These are phyloP conservation scores for Ploettnerulaceae sp. DNA, from an alignment of 2,329 filamentous ascomycete genomes.

Conservation along the genomic window DNA sequence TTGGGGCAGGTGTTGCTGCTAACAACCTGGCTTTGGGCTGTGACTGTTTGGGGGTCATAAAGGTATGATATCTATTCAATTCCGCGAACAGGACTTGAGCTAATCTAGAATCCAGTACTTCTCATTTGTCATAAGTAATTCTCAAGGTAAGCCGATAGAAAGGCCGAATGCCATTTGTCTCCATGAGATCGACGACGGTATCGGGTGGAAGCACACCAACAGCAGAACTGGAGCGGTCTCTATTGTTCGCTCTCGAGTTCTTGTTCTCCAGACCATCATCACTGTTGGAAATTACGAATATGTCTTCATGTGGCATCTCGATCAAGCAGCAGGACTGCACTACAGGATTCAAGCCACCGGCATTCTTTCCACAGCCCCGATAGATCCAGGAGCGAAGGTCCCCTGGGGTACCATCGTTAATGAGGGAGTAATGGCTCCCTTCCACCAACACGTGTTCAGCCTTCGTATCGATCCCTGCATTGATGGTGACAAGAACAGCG, in stretches of 20 bases:
- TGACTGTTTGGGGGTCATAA: slow-evolving; percentile 64
- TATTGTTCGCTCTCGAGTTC: slow-evolving; percentile 24
- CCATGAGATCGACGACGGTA: slow-evolving; percentile 66
- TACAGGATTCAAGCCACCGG: slow-evolving; percentile 62
- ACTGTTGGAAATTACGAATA: slow-evolving; percentile 70
- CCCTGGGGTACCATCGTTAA: slow-evolving; percentile 57
- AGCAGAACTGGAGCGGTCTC: slow-evolving; percentile 32
- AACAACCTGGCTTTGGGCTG: slow-evolving; percentile 65
- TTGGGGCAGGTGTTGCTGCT: slow-evolving; percentile 57
- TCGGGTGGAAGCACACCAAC: slow-evolving; percentile 68
- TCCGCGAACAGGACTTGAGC: not conserved
- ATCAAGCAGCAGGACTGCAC: slow-evolving; percentile 57
- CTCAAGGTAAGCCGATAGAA: slow-evolving; percentile 49
- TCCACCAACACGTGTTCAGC: slow-evolving; percentile 56
- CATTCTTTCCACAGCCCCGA: slow-evolving; percentile 52
- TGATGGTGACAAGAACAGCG: slow-evolving; percentile 48
- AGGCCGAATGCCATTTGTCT: slow-evolving; percentile 60
- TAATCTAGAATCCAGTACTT: slow-evolving; percentile 43
- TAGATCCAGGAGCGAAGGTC: slow-evolving; percentile 47
- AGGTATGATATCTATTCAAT: slow-evolving; percentile 31
- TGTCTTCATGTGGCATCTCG: slow-evolving; percentile 51
- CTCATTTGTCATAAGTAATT: slow-evolving; percentile 46
- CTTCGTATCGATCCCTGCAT: slow-evolving; percentile 52
- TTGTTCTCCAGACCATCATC: slow-evolving; percentile 29
- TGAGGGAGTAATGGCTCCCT: slow-evolving; percentile 52